Conservation (phyloP, 352 stramenopile genomes). For the Globisporangium lucens region DNA sequence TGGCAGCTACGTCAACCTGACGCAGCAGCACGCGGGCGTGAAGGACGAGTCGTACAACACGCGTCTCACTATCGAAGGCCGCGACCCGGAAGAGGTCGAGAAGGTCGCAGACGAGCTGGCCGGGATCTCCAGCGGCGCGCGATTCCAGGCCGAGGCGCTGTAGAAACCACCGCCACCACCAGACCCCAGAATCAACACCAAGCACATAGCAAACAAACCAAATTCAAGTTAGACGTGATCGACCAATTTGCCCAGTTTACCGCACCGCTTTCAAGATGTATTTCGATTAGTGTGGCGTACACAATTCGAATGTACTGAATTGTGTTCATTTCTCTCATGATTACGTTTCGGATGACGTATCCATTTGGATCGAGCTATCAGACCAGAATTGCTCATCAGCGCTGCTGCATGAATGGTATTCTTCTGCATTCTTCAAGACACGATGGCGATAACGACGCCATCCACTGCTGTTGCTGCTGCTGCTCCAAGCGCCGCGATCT, state of each 20-base stretch:
- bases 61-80: constrained; percentile 62
- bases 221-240: not conserved
- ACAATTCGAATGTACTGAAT: not conserved
- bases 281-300: not conserved
- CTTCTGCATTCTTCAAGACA: not conserved
- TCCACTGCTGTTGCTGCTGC: not conserved
- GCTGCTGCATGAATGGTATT: not conserved
- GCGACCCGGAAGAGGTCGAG: constrained; percentile 48
- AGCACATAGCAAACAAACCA: too few species aligned
- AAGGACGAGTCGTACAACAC: constrained; percentile 67
- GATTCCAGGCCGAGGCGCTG: constrained; percentile 10
- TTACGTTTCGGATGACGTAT: not conserved
- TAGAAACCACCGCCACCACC: not conserved
- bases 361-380: not conserved
- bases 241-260: not conserved
- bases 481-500: constrained; percentile 62
- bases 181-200: too few species aligned
- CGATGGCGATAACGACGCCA: not conserved
- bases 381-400: not conserved
- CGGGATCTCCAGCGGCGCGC: constrained; percentile 23
- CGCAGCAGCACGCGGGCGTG: constrained; percentile 49
- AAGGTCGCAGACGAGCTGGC: constrained; percentile 45
- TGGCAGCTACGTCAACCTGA: constrained; percentile 84
- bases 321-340: not conserved
- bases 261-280: not conserved